Base-by-base conservation (phyloP, 257 asterid species). In the Pogostemon cablin region DNA sequence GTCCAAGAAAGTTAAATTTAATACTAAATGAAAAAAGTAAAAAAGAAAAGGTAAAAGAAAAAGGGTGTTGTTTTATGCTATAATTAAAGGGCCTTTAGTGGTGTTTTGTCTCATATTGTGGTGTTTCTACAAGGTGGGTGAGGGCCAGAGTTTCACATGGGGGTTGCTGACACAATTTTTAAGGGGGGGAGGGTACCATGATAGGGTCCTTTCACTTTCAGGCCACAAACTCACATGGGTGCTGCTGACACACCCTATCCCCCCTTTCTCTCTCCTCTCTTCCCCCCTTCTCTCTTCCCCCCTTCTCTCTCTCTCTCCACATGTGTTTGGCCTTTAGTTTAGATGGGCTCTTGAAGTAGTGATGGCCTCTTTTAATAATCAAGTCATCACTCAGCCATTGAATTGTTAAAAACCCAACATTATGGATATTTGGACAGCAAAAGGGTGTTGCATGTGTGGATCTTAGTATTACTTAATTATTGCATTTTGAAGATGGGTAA, bases 71-170 rank as follows among this genome's bases (percentile, higher is more conserved):
- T 73, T 69, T 78, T 54, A 68, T 72, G 76, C 52, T 50, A 80
- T 74, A 41, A 77, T 71, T 78, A 77, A 77, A 81, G 84, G 57
- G 55, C 8, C 76, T 81, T 79, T 81, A 71, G 69, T 78, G 44
- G 80, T 65, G 54, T 72, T 79, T 84, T 81, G 84, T 81, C 85
- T 79, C 66, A 72, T 72, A 52, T 56, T 65, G 72, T 63, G 78
- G 77, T 61, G 74, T 49, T 61, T 63, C 58, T 80, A 62, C 57
- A 57, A 50, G 74, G 68, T 40, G 72, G 71, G 75, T 68, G 82
- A 66, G 81, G 86, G 80, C 74, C 82, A 73, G 72, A 46, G 68
- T 46, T 34, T 75, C 88, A 83, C 88, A 78, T 83, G 86, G 85
- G 32, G 76, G 37, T 40, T 55, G 56, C 77, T 75, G 81, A 77